Percentiles rank a stretch among this genome's conserved stretches.
These are phyloP conservation scores for Sarcomyxa edulis DNA, from an alignment of 768 basidiomycete genomes.

Conservation along the genomic window DNA sequence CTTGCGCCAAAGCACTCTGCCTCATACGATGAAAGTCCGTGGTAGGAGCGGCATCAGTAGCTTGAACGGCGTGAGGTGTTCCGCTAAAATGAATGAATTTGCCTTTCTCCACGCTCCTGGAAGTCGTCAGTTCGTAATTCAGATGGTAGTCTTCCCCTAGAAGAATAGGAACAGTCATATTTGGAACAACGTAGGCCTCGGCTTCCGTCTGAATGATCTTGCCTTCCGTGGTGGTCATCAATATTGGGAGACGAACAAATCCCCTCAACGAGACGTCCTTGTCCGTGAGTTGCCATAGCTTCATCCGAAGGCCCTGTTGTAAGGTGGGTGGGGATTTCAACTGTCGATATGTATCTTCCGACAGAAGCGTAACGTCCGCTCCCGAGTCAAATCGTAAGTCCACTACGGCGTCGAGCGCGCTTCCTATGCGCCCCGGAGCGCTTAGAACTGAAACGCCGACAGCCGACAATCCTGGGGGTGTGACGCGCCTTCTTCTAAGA, in stretches of 20 bases:
- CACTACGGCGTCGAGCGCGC: not conserved
- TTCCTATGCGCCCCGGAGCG: not conserved
- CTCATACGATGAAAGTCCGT: too few species aligned
- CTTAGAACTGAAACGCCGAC: constrained; percentile 6
- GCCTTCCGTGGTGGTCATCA: constrained; percentile 1
- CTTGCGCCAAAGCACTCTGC: too few species aligned
- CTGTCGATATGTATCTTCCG: constrained; percentile 6
- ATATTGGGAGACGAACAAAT: constrained; percentile 12
- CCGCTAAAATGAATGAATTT: too few species aligned
- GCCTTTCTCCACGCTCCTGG: too few species aligned
- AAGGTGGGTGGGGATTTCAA: not conserved
- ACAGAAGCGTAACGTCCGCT: constrained; percentile 11
- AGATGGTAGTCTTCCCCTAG: constrained; percentile 24
- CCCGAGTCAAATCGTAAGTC: constrained; percentile 9
- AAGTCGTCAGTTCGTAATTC: constrained; percentile 16
- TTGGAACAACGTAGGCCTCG: constrained; percentile 19
- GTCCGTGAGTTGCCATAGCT: constrained; percentile 5
- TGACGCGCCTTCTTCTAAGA: too few species aligned
- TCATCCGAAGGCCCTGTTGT: not conserved
- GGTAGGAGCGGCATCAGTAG: too few species aligned
- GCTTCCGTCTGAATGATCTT: constrained; percentile 8
- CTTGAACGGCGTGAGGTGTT: too few species aligned
- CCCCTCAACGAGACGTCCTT: constrained; percentile 11
- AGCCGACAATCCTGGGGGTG: not conserved
- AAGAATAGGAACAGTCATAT: constrained; percentile 22